Evolutionary conservation across 306 rosid species (phyloP).

Genomic region (Prunus armeniaca): DNA sequence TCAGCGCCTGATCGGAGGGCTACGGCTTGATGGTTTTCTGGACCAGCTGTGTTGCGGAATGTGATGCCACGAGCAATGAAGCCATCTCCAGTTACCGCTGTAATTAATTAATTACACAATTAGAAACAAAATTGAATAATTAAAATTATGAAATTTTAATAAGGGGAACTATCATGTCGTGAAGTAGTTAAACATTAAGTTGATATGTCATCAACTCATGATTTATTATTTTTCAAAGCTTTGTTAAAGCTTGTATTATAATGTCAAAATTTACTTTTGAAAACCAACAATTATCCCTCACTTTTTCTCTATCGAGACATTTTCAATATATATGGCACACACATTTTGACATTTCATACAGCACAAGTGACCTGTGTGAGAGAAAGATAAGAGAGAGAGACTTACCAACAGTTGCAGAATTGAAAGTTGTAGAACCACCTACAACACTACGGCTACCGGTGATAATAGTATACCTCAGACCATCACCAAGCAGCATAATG

Average conservation of each 20-base stretch:
- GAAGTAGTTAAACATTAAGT: neutral
- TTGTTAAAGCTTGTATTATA: no score
- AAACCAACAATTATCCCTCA: neutral
- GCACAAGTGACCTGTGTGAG: neutral
- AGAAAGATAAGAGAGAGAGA: neutral
- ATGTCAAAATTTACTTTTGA: neutral
- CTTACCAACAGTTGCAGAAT: constrained; percentile 60
- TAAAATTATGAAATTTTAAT: neutral
- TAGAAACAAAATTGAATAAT: neutral
- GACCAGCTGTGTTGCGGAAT: constrained; percentile 53
- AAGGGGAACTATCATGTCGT: neutral
- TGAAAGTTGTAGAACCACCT: constrained; percentile 54
- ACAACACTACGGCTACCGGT: constrained; percentile 52
- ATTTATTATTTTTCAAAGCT: no score
- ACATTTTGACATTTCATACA: neutral
- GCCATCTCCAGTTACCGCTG: constrained; percentile 51
- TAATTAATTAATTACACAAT: neutral
- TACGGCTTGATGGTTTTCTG: constrained; percentile 59
- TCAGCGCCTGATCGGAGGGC: constrained; percentile 55
- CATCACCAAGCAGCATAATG: constrained; percentile 47
- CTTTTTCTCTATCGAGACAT: neutral
- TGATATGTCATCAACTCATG: neutral
- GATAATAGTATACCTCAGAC: constrained; percentile 40
- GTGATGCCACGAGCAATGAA: constrained; percentile 56
- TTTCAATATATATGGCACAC: neutral